These are phyloP conservation scores for Mucor indicus DNA, from an alignment of 371 early-diverging fungal genomes.

Conservation along the genomic window DNA sequence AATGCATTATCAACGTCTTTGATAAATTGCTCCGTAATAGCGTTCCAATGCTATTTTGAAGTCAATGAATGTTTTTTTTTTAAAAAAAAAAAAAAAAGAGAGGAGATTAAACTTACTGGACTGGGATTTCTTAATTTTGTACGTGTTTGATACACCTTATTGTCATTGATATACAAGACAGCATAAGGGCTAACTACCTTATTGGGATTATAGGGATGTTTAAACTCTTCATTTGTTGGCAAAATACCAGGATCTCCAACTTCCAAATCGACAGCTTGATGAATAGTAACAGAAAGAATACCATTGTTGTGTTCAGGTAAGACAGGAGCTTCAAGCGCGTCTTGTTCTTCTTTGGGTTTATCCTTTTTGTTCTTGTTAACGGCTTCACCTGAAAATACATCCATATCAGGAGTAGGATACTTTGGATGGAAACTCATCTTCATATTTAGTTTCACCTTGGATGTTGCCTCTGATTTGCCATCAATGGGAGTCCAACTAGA, in stretches of 20 bases:
- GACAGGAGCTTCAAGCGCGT: slow-evolving; percentile 6
- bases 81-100: not conserved
- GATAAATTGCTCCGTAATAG: slow-evolving; percentile 35
- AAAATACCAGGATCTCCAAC: slow-evolving; percentile 30
- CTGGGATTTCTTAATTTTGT: slow-evolving; percentile 33
- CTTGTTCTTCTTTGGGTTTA: slow-evolving; percentile 7
- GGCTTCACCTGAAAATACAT: slow-evolving; percentile 10
- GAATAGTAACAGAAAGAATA: slow-evolving; percentile 32
- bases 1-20: slow-evolving; percentile 15
- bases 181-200: slow-evolving; percentile 41
- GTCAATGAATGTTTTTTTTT: not conserved
- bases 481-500: slow-evolving; percentile 41
- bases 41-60: slow-evolving; percentile 36
- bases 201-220: slow-evolving; percentile 39
- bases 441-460: slow-evolving; percentile 32
- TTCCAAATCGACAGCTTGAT: slow-evolving; percentile 41
- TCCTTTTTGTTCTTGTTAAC: slow-evolving; percentile 11
- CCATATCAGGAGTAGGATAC: slow-evolving; percentile 25
- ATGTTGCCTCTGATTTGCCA: slow-evolving; percentile 23
- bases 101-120: slow-evolving; percentile 23
- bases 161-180: slow-evolving; percentile 36
- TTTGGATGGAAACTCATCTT: slow-evolving; percentile 46
- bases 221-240: slow-evolving; percentile 24
- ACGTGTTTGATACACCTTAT: slow-evolving; percentile 35
- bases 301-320: slow-evolving; percentile 29